Percentiles rank a stretch among this genome's conserved stretches.
Evolutionary conservation across 345 rosid genomes (phyloP).

Genomic region (Brassica incana): DNA sequence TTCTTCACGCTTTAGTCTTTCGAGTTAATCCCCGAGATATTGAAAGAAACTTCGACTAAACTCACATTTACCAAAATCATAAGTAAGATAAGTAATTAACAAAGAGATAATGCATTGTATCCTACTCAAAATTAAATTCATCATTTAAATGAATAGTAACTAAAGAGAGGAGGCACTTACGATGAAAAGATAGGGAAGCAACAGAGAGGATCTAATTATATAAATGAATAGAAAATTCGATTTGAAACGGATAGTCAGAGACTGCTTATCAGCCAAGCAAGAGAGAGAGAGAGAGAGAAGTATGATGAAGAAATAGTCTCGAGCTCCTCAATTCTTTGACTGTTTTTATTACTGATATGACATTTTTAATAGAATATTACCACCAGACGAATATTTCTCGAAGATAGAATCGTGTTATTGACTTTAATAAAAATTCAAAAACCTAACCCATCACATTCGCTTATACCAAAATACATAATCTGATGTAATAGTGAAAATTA

Average conservation of each 20-base stretch:
- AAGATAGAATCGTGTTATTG: not conserved
- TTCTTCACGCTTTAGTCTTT: conserved; percentile 29
- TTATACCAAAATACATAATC: not conserved
- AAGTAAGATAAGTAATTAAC: conserved; percentile 19
- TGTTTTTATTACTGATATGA: conserved; percentile 26
- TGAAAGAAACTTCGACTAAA: conserved; percentile 21
- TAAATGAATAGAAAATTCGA: not conserved
- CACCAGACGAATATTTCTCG: not conserved
- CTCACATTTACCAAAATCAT: conserved; percentile 10
- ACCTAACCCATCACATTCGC: conserved; percentile 1
- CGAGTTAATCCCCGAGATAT: not conserved
- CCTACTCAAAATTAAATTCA: not conserved
- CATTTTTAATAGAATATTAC: not conserved
- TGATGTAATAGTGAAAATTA: not conserved
- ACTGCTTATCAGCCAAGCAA: conserved; percentile 19
- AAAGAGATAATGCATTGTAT: not conserved
- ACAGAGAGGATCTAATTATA: conserved; percentile 10
- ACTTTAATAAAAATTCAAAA: not conserved
- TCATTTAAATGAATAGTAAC: not conserved
- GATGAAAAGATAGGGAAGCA: conserved; percentile 14
- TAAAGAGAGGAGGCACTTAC: not conserved
- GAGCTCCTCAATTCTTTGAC: conserved; percentile 26
- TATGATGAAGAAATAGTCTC: conserved; percentile 24
- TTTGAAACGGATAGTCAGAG: conserved; percentile 36
- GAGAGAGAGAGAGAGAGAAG: not conserved